Base-by-base conservation (phyloP, 257 asterid species). In the Solanum sejunctum region DNA sequence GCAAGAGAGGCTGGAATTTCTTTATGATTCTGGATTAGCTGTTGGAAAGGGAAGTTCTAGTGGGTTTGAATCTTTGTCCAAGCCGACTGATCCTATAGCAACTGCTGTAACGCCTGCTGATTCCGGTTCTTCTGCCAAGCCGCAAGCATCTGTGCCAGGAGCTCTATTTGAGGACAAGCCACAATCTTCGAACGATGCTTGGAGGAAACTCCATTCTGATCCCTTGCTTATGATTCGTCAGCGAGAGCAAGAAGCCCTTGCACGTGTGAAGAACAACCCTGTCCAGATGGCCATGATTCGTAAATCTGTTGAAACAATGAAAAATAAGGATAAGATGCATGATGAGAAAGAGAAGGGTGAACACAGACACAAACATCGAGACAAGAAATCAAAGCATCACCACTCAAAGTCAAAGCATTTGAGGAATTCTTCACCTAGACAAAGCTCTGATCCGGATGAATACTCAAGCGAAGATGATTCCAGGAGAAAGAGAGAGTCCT, bases 171-270 rank as follows among this genome's bases (percentile, higher is more conserved):
- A 96, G 89, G 99, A 93, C 36, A 95, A 94, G 88, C 97, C 98
- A 11, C 96, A 92, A 85, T 91, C 98, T n/a, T 94, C 99, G 61
- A 95, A 94, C 84, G 99, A 95, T 88, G 85, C 99, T 12, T 97
- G 98, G 99, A 95, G 99, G 90, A 97, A 97, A 87, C 98, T 97
- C 81, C 98, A 93, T 88, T 91, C 98, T 8, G 98, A 97, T 87
- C 99, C 98, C 82, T 85, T 95, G 93, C 98, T 95, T 86, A 83
- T 95, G 92, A 97, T 97, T 84, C 97, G 98, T 58, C 97, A 92
- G 90, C 90, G 93, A 86, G 99, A 97, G 90, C 99, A 97, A 88
- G 97, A 97, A 88, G 97, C 99, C 55, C 98, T 97, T 78, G 92
- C 96, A 82, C 98, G 94, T 81, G 94, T 97, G 84, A 95, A 91